Conservation (phyloP, 306 rosid species). For the Lablab purpureus region DNA sequence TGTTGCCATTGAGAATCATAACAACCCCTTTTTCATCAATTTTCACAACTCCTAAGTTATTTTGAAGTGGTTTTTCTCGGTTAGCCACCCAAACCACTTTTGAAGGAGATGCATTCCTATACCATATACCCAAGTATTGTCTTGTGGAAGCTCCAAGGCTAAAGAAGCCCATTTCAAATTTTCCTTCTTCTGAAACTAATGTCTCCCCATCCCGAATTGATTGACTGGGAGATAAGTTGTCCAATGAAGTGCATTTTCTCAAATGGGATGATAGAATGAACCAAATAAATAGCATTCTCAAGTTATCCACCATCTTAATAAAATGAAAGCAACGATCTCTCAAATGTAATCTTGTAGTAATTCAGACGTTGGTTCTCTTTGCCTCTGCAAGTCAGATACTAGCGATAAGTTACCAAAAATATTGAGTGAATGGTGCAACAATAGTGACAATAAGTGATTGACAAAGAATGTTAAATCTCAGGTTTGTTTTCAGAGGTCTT, state of each 20-base stretch:
- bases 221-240: neutral
- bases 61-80: neutral
- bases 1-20: neutral
- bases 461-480: no score
- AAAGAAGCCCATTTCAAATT: slow-evolving; percentile 40
- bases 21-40: neutral
- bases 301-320: neutral
- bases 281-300: neutral
- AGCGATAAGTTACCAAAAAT: neutral
- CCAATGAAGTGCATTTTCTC: neutral
- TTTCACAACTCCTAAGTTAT: neutral
- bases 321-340: neutral
- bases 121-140: slow-evolving; percentile 43
- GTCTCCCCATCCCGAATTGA: slow-evolving; percentile 27
- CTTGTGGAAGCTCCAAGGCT: slow-evolving; percentile 16
- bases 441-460: no score
- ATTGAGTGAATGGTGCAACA: neutral
- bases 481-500: no score
- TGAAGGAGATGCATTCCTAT: slow-evolving; percentile 10
- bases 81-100: slow-evolving; percentile 39
- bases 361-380: neutral
- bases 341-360: neutral
- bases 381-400: no score
- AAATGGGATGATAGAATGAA: neutral
- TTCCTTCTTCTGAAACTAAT: slow-evolving; percentile 22